Conservation (phyloP, 1,284 basidiomycete species). For the Exobasidium rhododendri region DNA sequence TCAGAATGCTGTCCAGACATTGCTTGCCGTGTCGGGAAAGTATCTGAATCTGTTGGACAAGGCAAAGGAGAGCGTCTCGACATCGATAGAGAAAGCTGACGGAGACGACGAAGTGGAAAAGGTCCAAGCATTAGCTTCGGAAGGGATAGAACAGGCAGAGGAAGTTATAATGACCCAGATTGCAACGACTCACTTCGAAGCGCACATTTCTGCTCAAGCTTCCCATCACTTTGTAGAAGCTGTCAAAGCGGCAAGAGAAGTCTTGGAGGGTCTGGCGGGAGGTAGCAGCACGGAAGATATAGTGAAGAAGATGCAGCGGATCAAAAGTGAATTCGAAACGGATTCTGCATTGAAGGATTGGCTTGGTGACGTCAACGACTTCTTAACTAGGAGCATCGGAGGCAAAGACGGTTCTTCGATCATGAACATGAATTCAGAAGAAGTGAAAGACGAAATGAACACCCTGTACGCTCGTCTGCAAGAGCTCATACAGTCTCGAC, state of each 20-base stretch:
- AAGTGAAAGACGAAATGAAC: background rate
- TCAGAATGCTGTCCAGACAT: background rate
- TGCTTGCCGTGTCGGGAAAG: background rate
- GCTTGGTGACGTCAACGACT: background rate
- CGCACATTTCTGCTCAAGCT: background rate
- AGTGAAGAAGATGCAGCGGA: background rate
- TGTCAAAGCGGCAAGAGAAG: conserved; percentile 9
- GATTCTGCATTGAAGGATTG: conserved; percentile 7
- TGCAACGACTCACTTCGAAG: background rate
- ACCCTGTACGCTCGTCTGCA: background rate
- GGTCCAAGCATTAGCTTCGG: background rate
- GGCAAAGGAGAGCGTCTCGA: conserved; percentile 1
- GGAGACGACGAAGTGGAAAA: conserved; percentile 4
- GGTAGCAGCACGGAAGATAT: conserved; percentile 14
- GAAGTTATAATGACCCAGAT: background rate
- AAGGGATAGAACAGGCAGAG: conserved; percentile 1
- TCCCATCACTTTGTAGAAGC: conserved; percentile 5
- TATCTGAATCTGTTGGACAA: conserved; percentile 1
- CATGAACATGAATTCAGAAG: conserved; percentile 4
- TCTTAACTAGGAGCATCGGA: background rate
- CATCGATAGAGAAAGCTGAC: conserved; percentile 6
- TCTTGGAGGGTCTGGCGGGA: conserved; percentile 17
- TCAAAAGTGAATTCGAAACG: background rate
- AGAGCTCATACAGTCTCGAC: background rate
- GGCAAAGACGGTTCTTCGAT: background rate